Evolutionary conservation across 1,284 basidiomycete species (phyloP).

Genomic region (Naganishia sp.): DNA sequence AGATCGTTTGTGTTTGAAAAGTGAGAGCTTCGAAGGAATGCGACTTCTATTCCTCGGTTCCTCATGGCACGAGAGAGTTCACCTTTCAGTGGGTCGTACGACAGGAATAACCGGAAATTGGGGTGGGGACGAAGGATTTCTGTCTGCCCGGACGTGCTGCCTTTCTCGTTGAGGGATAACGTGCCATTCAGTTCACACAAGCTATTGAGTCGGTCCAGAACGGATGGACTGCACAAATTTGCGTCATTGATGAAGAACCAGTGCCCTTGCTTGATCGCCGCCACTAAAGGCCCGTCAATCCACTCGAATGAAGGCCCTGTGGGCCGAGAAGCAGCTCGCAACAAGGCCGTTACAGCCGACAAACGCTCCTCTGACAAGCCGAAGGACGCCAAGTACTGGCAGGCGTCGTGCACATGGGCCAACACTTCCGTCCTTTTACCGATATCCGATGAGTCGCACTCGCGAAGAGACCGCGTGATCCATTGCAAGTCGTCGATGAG

Average conservation of each 20-base stretch:
- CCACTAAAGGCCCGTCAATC: constrained; percentile 92
- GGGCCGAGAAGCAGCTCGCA: constrained; percentile 2
- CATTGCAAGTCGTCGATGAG: constrained; percentile 15
- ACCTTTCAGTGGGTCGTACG: constrained; percentile 83
- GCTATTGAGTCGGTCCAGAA: constrained; percentile 94
- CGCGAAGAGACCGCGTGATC: constrained; percentile 1
- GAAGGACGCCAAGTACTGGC: constrained; percentile 1
- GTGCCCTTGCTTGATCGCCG: constrained; percentile 79
- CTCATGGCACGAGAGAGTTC: constrained; percentile 98
- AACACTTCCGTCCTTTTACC: neutral
- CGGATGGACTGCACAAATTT: constrained; percentile 92
- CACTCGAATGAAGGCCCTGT: constrained; percentile 71
- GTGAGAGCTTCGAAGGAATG: constrained; percentile 35
- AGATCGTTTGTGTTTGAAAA: neutral
- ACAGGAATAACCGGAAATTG: constrained; percentile 91
- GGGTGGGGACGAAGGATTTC: constrained; percentile 79
- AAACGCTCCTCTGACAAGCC: neutral
- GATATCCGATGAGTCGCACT: neutral
- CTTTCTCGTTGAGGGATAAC: constrained; percentile 84
- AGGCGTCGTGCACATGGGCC: neutral
- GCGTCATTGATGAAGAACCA: constrained; percentile 93
- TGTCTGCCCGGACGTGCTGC: constrained; percentile 74
- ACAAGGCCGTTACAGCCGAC: neutral
- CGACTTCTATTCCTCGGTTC: constrained; percentile 91
- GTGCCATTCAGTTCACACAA: constrained; percentile 85